Base-by-base conservation (phyloP, 495 filamentous ascomycete species). In the Xylaria intraflava region DNA sequence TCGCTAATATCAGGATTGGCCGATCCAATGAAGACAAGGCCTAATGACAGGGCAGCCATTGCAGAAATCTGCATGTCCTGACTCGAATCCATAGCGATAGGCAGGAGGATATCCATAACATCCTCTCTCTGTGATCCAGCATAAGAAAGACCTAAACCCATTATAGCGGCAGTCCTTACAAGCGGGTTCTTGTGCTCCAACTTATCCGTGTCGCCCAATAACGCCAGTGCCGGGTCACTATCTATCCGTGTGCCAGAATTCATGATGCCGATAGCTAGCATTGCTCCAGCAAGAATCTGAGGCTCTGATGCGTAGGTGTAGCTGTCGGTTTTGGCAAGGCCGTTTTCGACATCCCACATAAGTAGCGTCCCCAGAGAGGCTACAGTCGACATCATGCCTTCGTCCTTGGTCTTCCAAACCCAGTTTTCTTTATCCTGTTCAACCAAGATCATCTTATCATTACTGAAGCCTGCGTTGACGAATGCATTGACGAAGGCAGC, bases 351-450 rank as follows among this genome's bases (percentile, higher is more conserved):
- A 64, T 97, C 94, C 83, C 93, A 92, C 62, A 90, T 82, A 49
- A 93, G 72, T 22, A 99, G 74, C 68, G 91, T 89, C 52, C 93
- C 93, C 51, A 95, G 69, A 2, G 93, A 97, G 7, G 93, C 93
- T 14, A 92, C 87, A 3, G 92, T 96, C 17, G 92, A 96, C 70
- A 95, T 79, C 92, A 94, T 94, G 58, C 91, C 91, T 58, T 96
- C 91, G 31, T 96, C 91, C 71, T 97, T 97, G 10, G 94, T 97
- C 74, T 97, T 99, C 87, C 90, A 97, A 2, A 97, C 87, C 94
- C 94, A 99, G 55, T 84, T 86, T 33, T 85, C 83, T 73, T 93
- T 90, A 55, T 89, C 83, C 43, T 81, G 76, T 6, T 83, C 83
- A 24, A 87, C 84, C 35, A 97, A 78, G 90, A 99, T 95, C 83